Conservation (phyloP, 345 rosid genomes). For the Eucalyptus cloeziana region DNA sequence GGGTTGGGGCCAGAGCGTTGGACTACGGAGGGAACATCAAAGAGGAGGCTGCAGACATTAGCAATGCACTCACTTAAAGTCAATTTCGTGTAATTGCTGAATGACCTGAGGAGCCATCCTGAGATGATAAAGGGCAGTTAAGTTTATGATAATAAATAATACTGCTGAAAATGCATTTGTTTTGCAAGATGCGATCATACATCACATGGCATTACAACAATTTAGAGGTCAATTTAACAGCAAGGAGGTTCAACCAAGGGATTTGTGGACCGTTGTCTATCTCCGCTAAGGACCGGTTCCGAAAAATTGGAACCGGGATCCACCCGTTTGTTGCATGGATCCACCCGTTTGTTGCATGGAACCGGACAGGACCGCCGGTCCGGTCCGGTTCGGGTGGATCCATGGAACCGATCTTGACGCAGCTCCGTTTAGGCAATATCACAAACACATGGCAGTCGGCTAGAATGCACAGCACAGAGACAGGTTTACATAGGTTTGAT, state of each 20-base stretch:
- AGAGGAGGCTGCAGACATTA: background rate
- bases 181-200: background rate
- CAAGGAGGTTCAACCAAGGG: constrained; percentile 98
- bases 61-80: constrained; percentile 66
- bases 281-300: constrained; percentile 20
- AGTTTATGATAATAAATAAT: background rate
- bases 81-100: constrained; percentile 98
- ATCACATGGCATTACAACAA: background rate
- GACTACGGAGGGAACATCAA: background rate
- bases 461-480: no score
- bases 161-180: background rate
- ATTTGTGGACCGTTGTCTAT: constrained; percentile 90
- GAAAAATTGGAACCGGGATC: no score
- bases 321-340: no score
- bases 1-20: background rate
- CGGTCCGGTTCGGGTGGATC: no score
- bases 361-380: no score
- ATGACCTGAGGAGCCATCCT: constrained; percentile 99
- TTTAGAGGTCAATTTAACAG: constrained; percentile 37
- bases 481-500: no score
- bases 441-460: no score
- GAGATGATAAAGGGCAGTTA: background rate
- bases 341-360: no score
- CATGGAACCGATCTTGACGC: no score
- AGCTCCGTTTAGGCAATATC: no score